Percentiles rank a stretch among this genome's conserved stretches.
Evolutionary conservation across 2,329 filamentous ascomycete genomes (phyloP).

Genomic region (Pseudofabraea citricarpa): DNA sequence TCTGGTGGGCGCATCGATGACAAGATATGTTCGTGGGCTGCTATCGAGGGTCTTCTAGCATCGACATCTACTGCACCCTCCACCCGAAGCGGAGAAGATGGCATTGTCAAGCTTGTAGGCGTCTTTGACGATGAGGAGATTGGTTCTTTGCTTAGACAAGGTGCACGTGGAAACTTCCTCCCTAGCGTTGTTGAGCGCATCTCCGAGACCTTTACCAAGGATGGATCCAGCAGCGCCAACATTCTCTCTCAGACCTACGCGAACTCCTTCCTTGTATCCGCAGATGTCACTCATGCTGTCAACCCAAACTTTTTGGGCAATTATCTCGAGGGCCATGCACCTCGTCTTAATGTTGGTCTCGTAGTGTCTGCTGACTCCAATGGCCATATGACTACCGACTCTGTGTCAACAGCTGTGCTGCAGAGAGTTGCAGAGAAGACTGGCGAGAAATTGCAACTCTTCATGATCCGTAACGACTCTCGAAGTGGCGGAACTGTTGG

Average conservation of each 20-base stretch:
- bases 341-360: slow-evolving; percentile 83
- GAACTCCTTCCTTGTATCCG: slow-evolving; percentile 86
- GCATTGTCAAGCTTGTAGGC: slow-evolving; percentile 84
- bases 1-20: slow-evolving; percentile 95
- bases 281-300: slow-evolving; percentile 89
- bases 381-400: slow-evolving; percentile 94
- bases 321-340: slow-evolving; percentile 82
- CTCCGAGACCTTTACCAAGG: slow-evolving; percentile 58
- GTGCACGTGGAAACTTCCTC: slow-evolving; percentile 85
- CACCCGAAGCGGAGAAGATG: slow-evolving; percentile 40
- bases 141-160: slow-evolving; percentile 83
- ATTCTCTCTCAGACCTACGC: slow-evolving; percentile 79
- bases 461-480: slow-evolving; percentile 92
- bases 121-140: slow-evolving; percentile 98
- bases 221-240: slow-evolving; percentile 46
- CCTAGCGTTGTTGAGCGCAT: slow-evolving; percentile 76
- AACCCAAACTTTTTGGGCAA: slow-evolving; percentile 87
- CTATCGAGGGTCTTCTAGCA: slow-evolving; percentile 76
- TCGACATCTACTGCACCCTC: slow-evolving; percentile 51
- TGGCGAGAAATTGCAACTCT: slow-evolving; percentile 71
- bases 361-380: slow-evolving; percentile 78
- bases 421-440: slow-evolving; percentile 71
- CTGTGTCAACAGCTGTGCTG: slow-evolving; percentile 76
- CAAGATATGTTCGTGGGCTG: slow-evolving; percentile 94
- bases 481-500: slow-evolving; percentile 92